Percentiles rank a stretch among this genome's conserved stretches.
phyloP scores from a whole-genome alignment of 306 rosid species.

The Lathyrus sativus region DNA sequence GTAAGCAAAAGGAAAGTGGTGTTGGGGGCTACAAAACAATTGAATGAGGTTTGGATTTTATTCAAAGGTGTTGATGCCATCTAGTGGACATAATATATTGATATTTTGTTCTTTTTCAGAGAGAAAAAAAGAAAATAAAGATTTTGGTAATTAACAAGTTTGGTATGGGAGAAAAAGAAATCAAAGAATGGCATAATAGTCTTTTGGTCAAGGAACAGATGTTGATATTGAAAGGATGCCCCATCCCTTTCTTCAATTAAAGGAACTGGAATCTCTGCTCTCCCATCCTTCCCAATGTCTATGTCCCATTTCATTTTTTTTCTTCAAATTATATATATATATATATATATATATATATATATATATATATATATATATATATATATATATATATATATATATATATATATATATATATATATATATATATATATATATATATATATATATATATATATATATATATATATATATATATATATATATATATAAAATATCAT shows the following conservation, averaged over 20 bases:
- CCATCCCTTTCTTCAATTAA: constrained; percentile 71
- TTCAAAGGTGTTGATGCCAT: constrained; percentile 42
- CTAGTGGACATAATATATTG: constrained; percentile 40
- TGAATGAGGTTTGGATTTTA: constrained; percentile 71
- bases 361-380: not conserved
- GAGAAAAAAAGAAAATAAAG: not conserved
- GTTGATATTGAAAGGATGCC: constrained; percentile 59
- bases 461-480: too few relatives aligned
- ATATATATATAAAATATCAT: not conserved
- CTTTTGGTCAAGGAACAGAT: constrained; percentile 70
- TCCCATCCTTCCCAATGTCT: constrained; percentile 75
- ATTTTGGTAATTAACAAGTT: constrained; percentile 30
- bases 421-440: too few relatives aligned
- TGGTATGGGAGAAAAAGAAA: constrained; percentile 58
- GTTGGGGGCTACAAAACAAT: constrained; percentile 59
- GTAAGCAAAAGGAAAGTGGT: constrained; percentile 61
- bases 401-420: too few relatives aligned
- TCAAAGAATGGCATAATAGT: constrained; percentile 43
- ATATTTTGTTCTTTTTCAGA: constrained; percentile 43
- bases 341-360: not conserved
- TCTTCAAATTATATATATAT: too few relatives aligned
- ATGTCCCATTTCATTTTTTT: constrained; percentile 52
- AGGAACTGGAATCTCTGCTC: constrained; percentile 81
- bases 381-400: too few relatives aligned
- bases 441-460: too few relatives aligned